Percentiles rank a stretch among this genome's conserved stretches.
These are phyloP conservation scores for Trichodelitschia bisporula DNA, from an alignment of 495 filamentous ascomycete genomes.

Conservation along the genomic window DNA sequence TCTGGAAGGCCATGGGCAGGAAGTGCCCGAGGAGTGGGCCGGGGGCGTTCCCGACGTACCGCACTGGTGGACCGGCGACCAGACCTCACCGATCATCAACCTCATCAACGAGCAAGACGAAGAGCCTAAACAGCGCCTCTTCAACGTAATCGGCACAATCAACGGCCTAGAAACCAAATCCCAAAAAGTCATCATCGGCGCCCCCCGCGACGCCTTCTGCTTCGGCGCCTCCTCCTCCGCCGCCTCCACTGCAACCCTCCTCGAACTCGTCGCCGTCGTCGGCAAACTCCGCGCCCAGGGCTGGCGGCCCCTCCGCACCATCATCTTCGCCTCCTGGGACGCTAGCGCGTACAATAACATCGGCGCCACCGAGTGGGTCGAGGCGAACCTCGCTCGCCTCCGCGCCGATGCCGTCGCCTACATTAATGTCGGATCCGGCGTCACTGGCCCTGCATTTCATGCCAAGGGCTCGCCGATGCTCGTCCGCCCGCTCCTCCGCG, in stretches of 20 bases:
- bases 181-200: slow-evolving; percentile 77
- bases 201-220: slow-evolving; percentile 84
- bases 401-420: slow-evolving; percentile 50
- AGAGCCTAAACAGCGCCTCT: slow-evolving; percentile 55
- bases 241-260: slow-evolving; percentile 46
- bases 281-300: slow-evolving; percentile 46
- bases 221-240: slow-evolving; percentile 71
- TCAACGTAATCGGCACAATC: slow-evolving; percentile 71
- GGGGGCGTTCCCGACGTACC: slow-evolving; percentile 46
- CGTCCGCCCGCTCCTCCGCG: slow-evolving; percentile 38
- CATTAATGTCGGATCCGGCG: slow-evolving; percentile 75
- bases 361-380: slow-evolving; percentile 86
- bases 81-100: slow-evolving; percentile 48
- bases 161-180: slow-evolving; percentile 55
- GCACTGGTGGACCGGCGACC: slow-evolving; percentile 66
- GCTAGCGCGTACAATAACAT: slow-evolving; percentile 81
- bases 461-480: slow-evolving; percentile 63
- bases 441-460: slow-evolving; percentile 45
- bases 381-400: slow-evolving; percentile 32
- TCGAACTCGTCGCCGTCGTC: slow-evolving; percentile 68
- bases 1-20: slow-evolving; percentile 50
- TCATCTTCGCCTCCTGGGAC: slow-evolving; percentile 92
- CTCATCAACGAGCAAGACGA: slow-evolving; percentile 82
- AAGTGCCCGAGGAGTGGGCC: slow-evolving; percentile 47
- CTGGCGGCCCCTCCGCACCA: slow-evolving; percentile 80